Conservation (phyloP, 192 early-diverging fungal genomes). For the Blastocladiella britannica region DNA sequence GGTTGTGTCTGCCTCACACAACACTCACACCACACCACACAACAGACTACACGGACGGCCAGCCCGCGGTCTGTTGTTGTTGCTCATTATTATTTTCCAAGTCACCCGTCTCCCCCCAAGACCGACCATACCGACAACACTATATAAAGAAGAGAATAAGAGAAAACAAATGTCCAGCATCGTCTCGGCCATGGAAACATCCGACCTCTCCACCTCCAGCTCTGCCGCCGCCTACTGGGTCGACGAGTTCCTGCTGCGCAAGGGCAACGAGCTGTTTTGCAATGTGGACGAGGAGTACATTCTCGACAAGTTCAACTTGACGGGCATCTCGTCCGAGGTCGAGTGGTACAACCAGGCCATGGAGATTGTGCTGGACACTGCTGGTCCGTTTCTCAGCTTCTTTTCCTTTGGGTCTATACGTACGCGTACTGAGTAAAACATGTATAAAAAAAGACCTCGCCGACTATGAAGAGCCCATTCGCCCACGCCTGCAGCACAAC, state of each 20-base stretch:
- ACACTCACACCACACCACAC: too few species aligned
- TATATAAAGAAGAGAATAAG: too few species aligned
- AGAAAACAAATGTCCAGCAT: too few species aligned
- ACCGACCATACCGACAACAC: too few species aligned
- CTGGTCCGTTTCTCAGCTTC: conserved; percentile 27
- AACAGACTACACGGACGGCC: too few species aligned
- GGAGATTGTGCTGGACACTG: conserved; percentile 76
- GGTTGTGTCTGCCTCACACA: too few species aligned
- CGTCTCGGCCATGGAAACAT: too few species aligned
- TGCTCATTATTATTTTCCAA: too few species aligned
- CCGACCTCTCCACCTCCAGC: neutral
- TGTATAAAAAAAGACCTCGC: neutral
- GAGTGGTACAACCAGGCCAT: conserved; percentile 73
- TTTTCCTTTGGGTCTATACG: too few species aligned
- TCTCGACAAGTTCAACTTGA: conserved; percentile 90
- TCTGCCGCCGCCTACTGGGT: conserved; percentile 48
- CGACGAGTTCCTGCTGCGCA: conserved; percentile 77
- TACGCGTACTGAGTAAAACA: neutral
- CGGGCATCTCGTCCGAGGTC: conserved; percentile 76
- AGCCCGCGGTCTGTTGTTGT: too few species aligned
- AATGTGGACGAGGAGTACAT: conserved; percentile 97
- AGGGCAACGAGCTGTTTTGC: conserved; percentile 95
- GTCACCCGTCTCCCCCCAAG: too few species aligned
- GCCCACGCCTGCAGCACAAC: conserved; percentile 64
- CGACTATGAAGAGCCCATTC: conserved; percentile 35